Conservation (phyloP, 2,329 filamentous ascomycete genomes). For the Aspergillus brunneoviolaceus region DNA sequence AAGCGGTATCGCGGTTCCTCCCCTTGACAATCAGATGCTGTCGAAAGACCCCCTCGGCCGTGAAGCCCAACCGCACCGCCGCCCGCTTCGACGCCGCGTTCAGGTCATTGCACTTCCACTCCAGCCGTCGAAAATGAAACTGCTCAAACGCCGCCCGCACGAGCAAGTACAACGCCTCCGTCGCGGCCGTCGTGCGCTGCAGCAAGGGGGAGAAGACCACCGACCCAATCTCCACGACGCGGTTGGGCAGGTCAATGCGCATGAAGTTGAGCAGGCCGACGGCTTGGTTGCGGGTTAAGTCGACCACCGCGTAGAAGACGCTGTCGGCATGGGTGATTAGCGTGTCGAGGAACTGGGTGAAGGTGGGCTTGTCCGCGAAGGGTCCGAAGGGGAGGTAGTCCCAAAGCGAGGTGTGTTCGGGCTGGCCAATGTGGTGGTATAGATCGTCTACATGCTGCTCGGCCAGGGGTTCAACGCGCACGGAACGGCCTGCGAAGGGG, state of each 20-base stretch:
- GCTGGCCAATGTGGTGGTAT: constrained; percentile 27
- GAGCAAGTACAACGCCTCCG: constrained; percentile 60
- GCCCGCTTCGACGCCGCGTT: constrained; percentile 57
- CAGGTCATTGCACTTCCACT: constrained; percentile 64
- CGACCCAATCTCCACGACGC: constrained; percentile 58
- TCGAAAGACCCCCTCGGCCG: constrained; percentile 60
- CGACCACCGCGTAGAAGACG: constrained; percentile 49
- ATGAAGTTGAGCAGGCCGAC: constrained; percentile 48
- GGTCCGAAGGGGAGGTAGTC: constrained; percentile 45
- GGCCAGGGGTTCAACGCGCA: neutral
- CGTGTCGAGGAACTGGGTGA: constrained; percentile 28
- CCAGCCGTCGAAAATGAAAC: constrained; percentile 57
- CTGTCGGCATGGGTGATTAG: constrained; percentile 34
- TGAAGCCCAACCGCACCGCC: constrained; percentile 59
- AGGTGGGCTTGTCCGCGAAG: constrained; percentile 29
- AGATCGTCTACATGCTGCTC: constrained; percentile 31
- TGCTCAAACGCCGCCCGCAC: constrained; percentile 54
- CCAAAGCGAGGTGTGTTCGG: constrained; percentile 34
- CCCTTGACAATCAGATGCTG: constrained; percentile 63
- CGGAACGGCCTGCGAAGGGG: neutral
- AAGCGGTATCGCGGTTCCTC: constrained; percentile 58
- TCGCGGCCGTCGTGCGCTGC: constrained; percentile 56
- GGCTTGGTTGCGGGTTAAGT: constrained; percentile 31
- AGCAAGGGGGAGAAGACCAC: constrained; percentile 53
- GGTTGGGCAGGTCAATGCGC: constrained; percentile 50